These are phyloP conservation scores for Paecilomyces sp. DNA, from an alignment of 2,329 filamentous ascomycete species.

Conservation along the genomic window DNA sequence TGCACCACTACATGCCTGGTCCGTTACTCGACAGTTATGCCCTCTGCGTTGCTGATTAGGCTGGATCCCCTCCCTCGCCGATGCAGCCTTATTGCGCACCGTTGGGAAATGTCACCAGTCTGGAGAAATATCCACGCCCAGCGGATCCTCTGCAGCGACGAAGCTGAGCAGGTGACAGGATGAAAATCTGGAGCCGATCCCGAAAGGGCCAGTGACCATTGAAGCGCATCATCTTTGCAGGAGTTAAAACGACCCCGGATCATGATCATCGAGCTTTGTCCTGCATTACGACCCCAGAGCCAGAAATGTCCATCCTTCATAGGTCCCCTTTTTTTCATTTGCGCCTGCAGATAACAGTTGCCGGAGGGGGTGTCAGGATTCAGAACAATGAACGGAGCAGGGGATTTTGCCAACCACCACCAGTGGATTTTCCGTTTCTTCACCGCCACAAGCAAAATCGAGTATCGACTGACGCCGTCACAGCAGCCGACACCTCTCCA, in stretches of 20 bases:
- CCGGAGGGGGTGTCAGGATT: neutral
- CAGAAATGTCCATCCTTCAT: neutral
- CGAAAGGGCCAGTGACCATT: neutral
- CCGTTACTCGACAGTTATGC: neutral
- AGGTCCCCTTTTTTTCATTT: neutral
- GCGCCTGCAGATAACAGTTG: neutral
- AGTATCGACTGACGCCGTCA: neutral
- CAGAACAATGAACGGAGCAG: neutral
- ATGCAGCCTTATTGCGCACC: neutral
- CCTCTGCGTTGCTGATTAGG: neutral
- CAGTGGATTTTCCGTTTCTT: neutral
- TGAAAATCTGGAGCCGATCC: neutral
- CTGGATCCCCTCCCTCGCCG: neutral
- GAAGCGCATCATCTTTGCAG: neutral
- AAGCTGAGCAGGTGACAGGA: neutral
- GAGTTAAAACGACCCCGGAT: neutral
- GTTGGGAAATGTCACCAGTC: neutral
- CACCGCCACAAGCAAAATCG: constrained; percentile 1
- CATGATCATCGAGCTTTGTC: neutral
- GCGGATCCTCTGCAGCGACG: neutral
- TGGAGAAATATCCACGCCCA: neutral
- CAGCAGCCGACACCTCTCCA: neutral
- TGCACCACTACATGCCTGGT: neutral
- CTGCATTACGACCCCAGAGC: neutral
- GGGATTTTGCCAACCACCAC: neutral